phyloP scores from a whole-genome alignment of 768 basidiomycete genomes.

The Phylloporus sp. region DNA sequence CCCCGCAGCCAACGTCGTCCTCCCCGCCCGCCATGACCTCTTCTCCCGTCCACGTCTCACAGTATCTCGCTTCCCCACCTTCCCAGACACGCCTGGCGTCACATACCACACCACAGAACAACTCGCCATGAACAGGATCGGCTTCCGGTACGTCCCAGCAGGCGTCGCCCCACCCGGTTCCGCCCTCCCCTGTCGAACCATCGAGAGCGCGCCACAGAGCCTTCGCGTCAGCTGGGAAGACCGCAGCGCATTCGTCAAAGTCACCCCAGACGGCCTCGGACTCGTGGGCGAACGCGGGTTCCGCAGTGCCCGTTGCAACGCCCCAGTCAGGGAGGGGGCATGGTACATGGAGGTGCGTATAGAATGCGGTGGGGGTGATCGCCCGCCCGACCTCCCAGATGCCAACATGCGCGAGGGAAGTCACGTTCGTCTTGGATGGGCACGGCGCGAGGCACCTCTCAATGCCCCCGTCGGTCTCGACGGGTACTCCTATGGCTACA shows the following conservation, averaged over 20 bases:
- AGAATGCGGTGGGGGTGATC: conserved; percentile 66
- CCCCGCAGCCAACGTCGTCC: conserved; percentile 42
- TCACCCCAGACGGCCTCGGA: conserved; percentile 72
- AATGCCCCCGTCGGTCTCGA: conserved; percentile 92
- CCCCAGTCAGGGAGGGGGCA: conserved; percentile 79
- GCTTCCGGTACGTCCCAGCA: conserved; percentile 76
- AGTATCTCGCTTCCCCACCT: conserved; percentile 69
- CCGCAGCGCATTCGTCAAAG: conserved; percentile 72
- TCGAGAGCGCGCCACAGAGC: conserved; percentile 67
- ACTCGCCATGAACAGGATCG: conserved; percentile 67
- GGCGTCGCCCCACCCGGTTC: conserved; percentile 61
- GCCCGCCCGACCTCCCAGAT: conserved; percentile 35
- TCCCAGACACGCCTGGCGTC: conserved; percentile 52
- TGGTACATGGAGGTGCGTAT: conserved; percentile 95
- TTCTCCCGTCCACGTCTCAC: conserved; percentile 64
- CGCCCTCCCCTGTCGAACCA: conserved; percentile 64
- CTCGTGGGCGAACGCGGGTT: conserved; percentile 85
- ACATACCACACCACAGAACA: conserved; percentile 64
- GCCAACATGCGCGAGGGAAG: conserved; percentile 56
- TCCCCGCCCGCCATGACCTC: conserved; percentile 64
- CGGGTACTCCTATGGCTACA: conserved; percentile 86
- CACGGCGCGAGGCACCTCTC: conserved; percentile 84
- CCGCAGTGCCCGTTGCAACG: conserved; percentile 84
- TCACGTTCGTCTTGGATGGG: conserved; percentile 90
- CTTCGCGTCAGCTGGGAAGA: conserved; percentile 90